These are phyloP conservation scores for Calonectria montana DNA, from an alignment of 2,329 filamentous ascomycete species.

Conservation along the genomic window DNA sequence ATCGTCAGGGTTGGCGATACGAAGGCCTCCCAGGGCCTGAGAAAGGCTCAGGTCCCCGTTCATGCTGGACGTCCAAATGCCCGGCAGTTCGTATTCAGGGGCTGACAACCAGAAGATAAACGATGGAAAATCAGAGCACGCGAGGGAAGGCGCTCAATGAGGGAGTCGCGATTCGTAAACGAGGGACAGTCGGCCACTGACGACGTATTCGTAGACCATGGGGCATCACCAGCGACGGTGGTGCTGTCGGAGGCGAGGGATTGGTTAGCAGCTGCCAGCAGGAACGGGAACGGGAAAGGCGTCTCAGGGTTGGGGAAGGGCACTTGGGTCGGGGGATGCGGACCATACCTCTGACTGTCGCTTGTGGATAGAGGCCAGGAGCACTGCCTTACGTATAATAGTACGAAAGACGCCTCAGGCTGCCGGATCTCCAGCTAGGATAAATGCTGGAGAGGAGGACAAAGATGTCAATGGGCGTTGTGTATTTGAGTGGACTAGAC, in stretches of 20 bases:
- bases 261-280: slow-evolving; percentile 28
- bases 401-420: slow-evolving; percentile 17
- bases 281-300: slow-evolving; percentile 5
- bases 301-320: slow-evolving; percentile 4
- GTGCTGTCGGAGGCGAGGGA: slow-evolving; percentile 26
- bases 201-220: slow-evolving; percentile 35
- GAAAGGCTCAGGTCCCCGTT: slow-evolving; percentile 93
- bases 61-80: slow-evolving; percentile 66
- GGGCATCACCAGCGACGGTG: slow-evolving; percentile 40
- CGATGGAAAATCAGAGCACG: slow-evolving; percentile 15
- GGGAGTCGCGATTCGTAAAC: slow-evolving; percentile 38
- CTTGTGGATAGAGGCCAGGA: not conserved
- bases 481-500: slow-evolving; percentile 15
- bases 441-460: slow-evolving; percentile 16
- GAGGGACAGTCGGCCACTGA: slow-evolving; percentile 40
- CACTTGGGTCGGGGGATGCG: not conserved
- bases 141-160: slow-evolving; percentile 33
- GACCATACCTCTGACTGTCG: slow-evolving; percentile 17
- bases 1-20: slow-evolving; percentile 96
- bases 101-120: slow-evolving; percentile 26
- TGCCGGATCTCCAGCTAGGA: slow-evolving; percentile 20
- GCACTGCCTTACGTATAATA: slow-evolving; percentile 2
- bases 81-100: slow-evolving; percentile 39
- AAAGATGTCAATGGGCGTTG: slow-evolving; percentile 10
- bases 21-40: slow-evolving; percentile 90